Percentiles rank a stretch among this genome's conserved stretches.
Conservation (phyloP, 345 rosid genomes). For the Zanthoxylum bungeanum region DNA sequence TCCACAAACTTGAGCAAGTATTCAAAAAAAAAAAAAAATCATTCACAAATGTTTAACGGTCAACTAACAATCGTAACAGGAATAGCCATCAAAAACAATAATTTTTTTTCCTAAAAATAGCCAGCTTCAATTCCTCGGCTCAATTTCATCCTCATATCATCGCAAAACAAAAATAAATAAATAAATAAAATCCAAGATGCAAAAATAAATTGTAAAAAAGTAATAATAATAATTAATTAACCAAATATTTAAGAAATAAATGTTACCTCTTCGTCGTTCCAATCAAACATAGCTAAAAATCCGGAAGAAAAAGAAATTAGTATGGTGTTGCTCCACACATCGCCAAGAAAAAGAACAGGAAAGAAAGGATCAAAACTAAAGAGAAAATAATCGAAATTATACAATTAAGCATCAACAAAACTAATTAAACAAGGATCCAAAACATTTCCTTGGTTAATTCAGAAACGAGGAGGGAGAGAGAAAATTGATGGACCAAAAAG, state of each 20-base stretch:
- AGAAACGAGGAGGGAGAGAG: background rate
- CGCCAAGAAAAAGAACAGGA: conserved; percentile 31
- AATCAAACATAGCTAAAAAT: conserved; percentile 81
- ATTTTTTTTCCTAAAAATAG: background rate
- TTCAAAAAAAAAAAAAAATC: no score
- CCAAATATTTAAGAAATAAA: background rate
- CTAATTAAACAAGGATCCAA: conserved; percentile 1
- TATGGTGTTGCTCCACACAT: conserved; percentile 45
- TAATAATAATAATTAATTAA: no score
- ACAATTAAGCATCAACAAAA: conserved; percentile 9
- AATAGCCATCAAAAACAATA: background rate
- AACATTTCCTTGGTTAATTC: background rate
- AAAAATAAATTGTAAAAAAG: no score
- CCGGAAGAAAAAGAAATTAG: conserved; percentile 27
- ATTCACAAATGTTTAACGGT: background rate
- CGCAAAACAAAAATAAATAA: background rate
- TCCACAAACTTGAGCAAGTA: background rate
- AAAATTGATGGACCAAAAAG: background rate
- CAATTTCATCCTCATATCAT: background rate
- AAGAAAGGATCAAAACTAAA: background rate
- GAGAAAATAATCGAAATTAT: background rate
- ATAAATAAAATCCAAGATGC: no score
- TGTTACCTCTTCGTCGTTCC: conserved; percentile 97
- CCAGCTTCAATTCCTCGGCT: background rate
- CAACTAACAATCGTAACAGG: background rate